Evolutionary conservation across 192 early-diverging fungal species (phyloP).

Genomic region (Backusella tuberculispora): DNA sequence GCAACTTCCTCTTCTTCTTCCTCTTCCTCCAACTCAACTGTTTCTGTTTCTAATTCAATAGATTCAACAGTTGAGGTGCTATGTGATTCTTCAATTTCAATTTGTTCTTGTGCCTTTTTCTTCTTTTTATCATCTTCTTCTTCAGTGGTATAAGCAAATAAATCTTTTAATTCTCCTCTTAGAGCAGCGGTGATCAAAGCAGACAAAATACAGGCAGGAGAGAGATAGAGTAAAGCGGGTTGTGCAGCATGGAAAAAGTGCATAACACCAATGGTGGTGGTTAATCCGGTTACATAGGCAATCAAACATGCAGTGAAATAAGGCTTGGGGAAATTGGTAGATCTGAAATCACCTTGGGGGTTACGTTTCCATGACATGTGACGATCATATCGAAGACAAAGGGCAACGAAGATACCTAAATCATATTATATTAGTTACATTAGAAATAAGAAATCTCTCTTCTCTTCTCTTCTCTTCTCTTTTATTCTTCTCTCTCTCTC

Average conservation of each 20-base stretch:
- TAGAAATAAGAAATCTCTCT: no score
- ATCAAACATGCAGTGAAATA: constrained; percentile 85
- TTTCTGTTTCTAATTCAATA: constrained; percentile 2
- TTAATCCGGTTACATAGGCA: constrained; percentile 82
- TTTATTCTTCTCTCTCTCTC: no score
- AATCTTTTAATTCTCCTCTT: constrained; percentile 69
- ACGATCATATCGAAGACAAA: constrained; percentile 90
- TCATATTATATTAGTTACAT: neutral
- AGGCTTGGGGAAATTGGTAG: constrained; percentile 75
- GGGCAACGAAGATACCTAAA: constrained; percentile 85
- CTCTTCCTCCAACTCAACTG: constrained; percentile 9
- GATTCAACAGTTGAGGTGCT: neutral
- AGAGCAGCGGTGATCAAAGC: constrained; percentile 65
- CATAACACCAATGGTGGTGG: constrained; percentile 92
- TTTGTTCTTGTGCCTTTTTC: constrained; percentile 37
- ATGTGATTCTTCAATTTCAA: constrained; percentile 12
- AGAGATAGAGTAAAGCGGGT: constrained; percentile 95
- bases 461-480: no score
- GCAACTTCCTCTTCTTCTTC: neutral
- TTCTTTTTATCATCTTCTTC: constrained; percentile 41
- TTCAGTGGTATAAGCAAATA: constrained; percentile 68
- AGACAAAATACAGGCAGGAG: constrained; percentile 94
- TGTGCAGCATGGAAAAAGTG: constrained; percentile 95
- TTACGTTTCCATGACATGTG: constrained; percentile 67
- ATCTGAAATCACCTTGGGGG: constrained; percentile 53